Evolutionary conservation across 768 basidiomycete species (phyloP), one percentile per base, ranked within the genome.

Genomic region (Rickenella mellea): DNA sequence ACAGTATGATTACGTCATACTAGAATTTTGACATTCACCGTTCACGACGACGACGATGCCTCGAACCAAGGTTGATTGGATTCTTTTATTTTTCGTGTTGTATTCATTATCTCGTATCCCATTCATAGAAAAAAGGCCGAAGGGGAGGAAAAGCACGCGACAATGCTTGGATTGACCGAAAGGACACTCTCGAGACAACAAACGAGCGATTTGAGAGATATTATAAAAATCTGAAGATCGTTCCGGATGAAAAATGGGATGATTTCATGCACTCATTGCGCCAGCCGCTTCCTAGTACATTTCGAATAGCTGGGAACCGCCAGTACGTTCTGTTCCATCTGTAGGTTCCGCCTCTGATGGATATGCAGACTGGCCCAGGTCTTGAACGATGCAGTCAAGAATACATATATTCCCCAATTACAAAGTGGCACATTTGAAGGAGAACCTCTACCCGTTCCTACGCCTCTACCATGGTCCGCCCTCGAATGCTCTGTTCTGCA

Each of bases 281-380:
- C 31, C 66, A 66, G 21, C 85, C 87, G 27, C 66, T 98, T 29
- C 96, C 96, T 3, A 94, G 90, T 1, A 96, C 93, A 0, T 99
- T 99, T 60, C 73, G 96, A 29, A 80, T 99, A 14, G 82, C 91
- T 0, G 89, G 91, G 0, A 89, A 82, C 49, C 71, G 90, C 58
- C 74, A 84, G 93, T 93, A 57, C 44, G 69, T 50, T n/a, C 27
- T 11, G 19, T 41, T 29, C 24, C 27, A 10, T 42, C 10, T 19
- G 48, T 44, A 22, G 7, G 31, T 21, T 21, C 17, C 10, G 24
- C 48, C 66, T 64, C 30, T 48, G 27, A 41, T 30, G 21, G 10
- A 22, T 30, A 11, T 43, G 14, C 55, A 83, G 82, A 53, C 71
- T 70, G 30, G 77, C 80, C 36, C 73, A 74, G n/a, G 71, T 81